These are phyloP conservation scores for Cochlearia excelsa DNA, from an alignment of 345 rosid species.

Conservation along the genomic window DNA sequence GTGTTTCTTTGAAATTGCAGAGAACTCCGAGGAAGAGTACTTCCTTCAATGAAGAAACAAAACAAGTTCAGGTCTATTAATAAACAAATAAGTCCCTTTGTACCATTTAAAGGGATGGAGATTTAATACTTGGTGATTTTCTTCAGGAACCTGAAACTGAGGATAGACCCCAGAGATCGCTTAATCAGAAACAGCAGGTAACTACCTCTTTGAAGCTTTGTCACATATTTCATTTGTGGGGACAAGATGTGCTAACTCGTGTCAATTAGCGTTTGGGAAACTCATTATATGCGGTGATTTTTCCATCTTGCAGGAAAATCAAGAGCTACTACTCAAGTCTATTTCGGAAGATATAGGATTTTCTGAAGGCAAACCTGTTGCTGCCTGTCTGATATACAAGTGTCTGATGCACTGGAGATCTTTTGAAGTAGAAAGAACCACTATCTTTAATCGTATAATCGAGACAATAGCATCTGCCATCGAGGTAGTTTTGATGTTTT, in stretches of 20 bases:
- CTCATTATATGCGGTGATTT: constrained; percentile 4
- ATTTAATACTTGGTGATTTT: constrained; percentile 25
- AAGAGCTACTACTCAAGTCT: constrained; percentile 78
- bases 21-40: constrained; percentile 68
- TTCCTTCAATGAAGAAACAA: constrained; percentile 62
- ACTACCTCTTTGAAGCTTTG: constrained; percentile 19
- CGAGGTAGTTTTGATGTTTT: constrained; percentile 49
- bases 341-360: constrained; percentile 84
- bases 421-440: constrained; percentile 88
- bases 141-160: constrained; percentile 65
- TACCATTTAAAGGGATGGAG: constrained; percentile 37
- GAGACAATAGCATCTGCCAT: constrained; percentile 79
- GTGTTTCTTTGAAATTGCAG: constrained; percentile 44
- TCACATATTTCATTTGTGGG: constrained; percentile 8
- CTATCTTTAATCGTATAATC: constrained; percentile 77
- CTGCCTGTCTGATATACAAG: constrained; percentile 89
- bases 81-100: constrained; percentile 9
- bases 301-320: constrained; percentile 67
- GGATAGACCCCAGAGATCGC: constrained; percentile 80
- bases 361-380: constrained; percentile 80
- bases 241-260: not conserved
- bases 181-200: constrained; percentile 95
- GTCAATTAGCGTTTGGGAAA: constrained; percentile 20
- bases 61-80: constrained; percentile 44
- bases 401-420: constrained; percentile 94